Evolutionary conservation across 768 basidiomycete genomes (phyloP).

Genomic region (Suillus fuscotomentosus): DNA sequence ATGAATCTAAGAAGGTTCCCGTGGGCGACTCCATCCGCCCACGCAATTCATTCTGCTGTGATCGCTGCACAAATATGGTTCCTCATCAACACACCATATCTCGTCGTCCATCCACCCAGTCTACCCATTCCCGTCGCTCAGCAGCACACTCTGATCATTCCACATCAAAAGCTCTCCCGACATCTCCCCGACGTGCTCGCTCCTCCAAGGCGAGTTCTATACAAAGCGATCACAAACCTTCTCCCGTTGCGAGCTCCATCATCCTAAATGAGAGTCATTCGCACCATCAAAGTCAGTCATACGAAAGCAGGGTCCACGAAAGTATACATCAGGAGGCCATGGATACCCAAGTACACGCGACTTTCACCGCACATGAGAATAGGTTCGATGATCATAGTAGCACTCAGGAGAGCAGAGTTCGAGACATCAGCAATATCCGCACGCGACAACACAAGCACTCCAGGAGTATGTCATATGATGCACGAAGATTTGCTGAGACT

Average conservation of each 20-base stretch:
- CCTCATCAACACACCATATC: slow-evolving; percentile 30
- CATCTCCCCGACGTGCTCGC: slow-evolving; percentile 20
- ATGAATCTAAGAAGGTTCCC: slow-evolving; percentile 17
- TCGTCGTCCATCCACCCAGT: slow-evolving; percentile 27
- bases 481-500: slow-evolving; percentile 15
- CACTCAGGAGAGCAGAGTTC: slow-evolving; percentile 15
- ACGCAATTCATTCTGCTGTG: slow-evolving; percentile 31
- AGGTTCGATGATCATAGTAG: slow-evolving; percentile 11
- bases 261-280: slow-evolving; percentile 11
- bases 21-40: slow-evolving; percentile 20
- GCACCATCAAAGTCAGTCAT: slow-evolving; percentile 12
- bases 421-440: slow-evolving; percentile 11
- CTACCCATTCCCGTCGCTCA: slow-evolving; percentile 23
- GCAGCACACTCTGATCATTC: slow-evolving; percentile 17
- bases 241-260: slow-evolving; percentile 16
- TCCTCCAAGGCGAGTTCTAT: slow-evolving; percentile 10
- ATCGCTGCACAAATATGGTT: slow-evolving; percentile 33
- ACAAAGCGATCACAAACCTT: slow-evolving; percentile 3
- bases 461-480: slow-evolving; percentile 18
- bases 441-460: slow-evolving; percentile 10
- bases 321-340: neutral
- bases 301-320: slow-evolving; percentile 20
- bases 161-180: slow-evolving; percentile 6
- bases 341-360: neutral
- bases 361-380: neutral